Conservation (phyloP, 768 basidiomycete species). For the Phylloporus scabripes region DNA sequence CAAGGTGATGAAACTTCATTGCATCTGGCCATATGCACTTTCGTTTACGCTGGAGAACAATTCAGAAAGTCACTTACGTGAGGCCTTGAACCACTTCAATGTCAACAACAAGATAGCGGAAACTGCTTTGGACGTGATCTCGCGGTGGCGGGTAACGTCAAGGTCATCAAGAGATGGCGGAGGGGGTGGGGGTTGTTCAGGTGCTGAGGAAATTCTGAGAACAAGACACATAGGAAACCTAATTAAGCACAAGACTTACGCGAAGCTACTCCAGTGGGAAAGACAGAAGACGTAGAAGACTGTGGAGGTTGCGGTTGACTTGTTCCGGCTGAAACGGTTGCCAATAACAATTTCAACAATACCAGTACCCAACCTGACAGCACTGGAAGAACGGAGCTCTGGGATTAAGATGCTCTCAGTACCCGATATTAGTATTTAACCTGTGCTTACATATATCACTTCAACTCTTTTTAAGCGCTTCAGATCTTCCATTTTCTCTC, state of each 20-base stretch:
- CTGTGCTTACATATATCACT: constrained; percentile 77
- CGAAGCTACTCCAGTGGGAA: constrained; percentile 65
- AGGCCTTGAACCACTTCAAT: constrained; percentile 98
- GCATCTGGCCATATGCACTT: constrained; percentile 53
- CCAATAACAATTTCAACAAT: constrained; percentile 84
- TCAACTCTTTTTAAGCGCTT: constrained; percentile 88
- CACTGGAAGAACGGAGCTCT: constrained; percentile 81
- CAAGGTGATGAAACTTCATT: constrained; percentile 98
- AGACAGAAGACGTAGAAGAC: constrained; percentile 62
- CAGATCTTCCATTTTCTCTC: constrained; percentile 70
- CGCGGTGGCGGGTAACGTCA: constrained; percentile 90
- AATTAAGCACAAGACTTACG: constrained; percentile 38
- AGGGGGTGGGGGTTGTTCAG: constrained; percentile 56
- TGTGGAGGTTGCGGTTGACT: constrained; percentile 51
- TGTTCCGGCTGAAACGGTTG: constrained; percentile 83
- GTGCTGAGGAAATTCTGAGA: constrained; percentile 34
- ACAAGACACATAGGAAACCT: not conserved
- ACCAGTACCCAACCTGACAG: constrained; percentile 91
- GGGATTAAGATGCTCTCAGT: constrained; percentile 7
- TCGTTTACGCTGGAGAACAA: not conserved
- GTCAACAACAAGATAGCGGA: constrained; percentile 89
- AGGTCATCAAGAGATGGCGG: constrained; percentile 85
- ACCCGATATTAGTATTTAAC: not conserved
- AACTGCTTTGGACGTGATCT: constrained; percentile 95
- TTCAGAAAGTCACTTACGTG: constrained; percentile 56